Conservation (phyloP, 1,284 basidiomycete genomes). For the Moniliophthora roreri region DNA sequence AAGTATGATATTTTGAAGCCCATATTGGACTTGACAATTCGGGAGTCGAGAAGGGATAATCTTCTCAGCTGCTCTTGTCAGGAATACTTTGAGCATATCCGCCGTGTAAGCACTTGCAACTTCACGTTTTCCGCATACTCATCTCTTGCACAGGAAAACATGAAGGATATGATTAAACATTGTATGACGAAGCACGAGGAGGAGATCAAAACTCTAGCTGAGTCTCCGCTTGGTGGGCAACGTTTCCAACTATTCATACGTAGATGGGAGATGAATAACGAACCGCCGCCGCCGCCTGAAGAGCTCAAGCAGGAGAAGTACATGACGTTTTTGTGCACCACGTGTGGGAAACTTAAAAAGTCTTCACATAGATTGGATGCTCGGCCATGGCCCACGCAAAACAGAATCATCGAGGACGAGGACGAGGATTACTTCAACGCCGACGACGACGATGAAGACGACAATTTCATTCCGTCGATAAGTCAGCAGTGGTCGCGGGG, state of each 20-base stretch:
- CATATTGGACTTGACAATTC: conserved; percentile 79
- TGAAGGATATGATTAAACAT: conserved; percentile 82
- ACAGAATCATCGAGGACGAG: conserved; percentile 59
- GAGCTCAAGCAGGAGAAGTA: conserved; percentile 49
- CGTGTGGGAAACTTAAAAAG: conserved; percentile 10
- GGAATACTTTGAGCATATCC: conserved; percentile 92
- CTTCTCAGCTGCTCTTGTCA: conserved; percentile 92
- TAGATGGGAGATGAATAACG: conserved; percentile 91
- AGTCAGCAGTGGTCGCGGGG: conserved; percentile 37
- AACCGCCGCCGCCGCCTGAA: conserved; percentile 69
- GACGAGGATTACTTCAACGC: conserved; percentile 93
- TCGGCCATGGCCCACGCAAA: conserved; percentile 47
- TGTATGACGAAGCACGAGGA: conserved; percentile 80
- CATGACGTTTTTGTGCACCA: conserved; percentile 21
- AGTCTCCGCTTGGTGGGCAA: conserved; percentile 59
- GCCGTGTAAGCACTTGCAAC: conserved; percentile 56
- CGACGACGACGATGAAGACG: conserved; percentile 71
- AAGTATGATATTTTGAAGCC: conserved; percentile 86
- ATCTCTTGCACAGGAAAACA: conserved; percentile 65
- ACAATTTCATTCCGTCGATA: conserved; percentile 36
- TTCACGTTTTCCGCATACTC: conserved; percentile 3
- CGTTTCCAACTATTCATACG: conserved; percentile 75
- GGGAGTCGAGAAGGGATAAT: conserved; percentile 87
- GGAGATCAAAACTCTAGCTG: conserved; percentile 65
- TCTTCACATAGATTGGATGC: conserved; percentile 34